These are phyloP conservation scores for Fusarium luffae DNA, from an alignment of 2,329 filamentous ascomycete genomes.

Conservation along the genomic window DNA sequence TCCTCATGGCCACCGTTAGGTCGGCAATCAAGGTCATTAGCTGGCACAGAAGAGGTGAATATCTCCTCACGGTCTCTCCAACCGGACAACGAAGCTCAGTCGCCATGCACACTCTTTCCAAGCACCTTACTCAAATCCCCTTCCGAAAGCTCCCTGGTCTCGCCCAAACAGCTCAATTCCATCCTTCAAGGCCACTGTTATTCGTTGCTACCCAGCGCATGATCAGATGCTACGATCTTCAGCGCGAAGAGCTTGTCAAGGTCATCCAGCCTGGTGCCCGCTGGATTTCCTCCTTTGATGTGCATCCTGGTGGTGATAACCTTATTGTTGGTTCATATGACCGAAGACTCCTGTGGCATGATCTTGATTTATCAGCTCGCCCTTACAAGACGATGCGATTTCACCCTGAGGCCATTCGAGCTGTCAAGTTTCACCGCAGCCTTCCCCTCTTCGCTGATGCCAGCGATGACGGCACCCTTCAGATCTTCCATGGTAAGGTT, in stretches of 20 bases:
- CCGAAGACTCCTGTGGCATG: constrained; percentile 93
- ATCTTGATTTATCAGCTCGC: constrained; percentile 87
- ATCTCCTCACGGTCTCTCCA: constrained; percentile 91
- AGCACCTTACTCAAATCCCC: constrained; percentile 93
- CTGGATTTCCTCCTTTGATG: constrained; percentile 92
- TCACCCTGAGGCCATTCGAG: constrained; percentile 89
- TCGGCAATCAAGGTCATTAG: constrained; percentile 86
- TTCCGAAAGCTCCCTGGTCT: constrained; percentile 82
- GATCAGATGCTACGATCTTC: constrained; percentile 93
- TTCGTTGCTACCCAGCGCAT: constrained; percentile 96
- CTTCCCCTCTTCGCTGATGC: constrained; percentile 92
- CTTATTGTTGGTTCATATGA: constrained; percentile 96
- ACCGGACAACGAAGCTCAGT: constrained; percentile 82
- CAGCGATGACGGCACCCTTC: constrained; percentile 91
- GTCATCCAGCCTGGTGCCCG: constrained; percentile 92
- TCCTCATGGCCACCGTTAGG: constrained; percentile 83
- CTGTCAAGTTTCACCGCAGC: constrained; percentile 86
- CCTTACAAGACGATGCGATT: constrained; percentile 98
- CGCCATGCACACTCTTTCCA: constrained; percentile 93
- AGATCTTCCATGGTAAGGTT: constrained; percentile 97
- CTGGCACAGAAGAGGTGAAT: constrained; percentile 95
- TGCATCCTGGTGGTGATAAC: constrained; percentile 94
- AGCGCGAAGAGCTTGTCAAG: constrained; percentile 90
- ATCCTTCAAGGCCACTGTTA: constrained; percentile 90
- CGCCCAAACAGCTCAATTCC: constrained; percentile 91